Evolutionary conservation across 176 grass and related monocot species (phyloP).

Genomic region (Oryza glumipatula): DNA sequence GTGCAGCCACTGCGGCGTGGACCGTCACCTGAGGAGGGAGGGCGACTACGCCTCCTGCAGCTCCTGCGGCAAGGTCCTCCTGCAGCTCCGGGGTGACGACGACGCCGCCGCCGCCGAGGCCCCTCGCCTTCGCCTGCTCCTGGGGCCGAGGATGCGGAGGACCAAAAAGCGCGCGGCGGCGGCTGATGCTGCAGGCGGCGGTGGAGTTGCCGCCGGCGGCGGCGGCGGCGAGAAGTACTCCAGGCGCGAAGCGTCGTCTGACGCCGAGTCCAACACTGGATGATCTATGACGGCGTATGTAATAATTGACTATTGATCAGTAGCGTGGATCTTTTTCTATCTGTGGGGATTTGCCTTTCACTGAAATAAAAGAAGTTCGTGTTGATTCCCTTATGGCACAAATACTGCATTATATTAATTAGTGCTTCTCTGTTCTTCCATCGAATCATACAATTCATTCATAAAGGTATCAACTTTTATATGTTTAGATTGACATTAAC

Average conservation of each 20-base stretch:
- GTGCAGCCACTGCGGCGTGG: slow-evolving; percentile 51
- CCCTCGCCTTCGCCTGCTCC: neutral
- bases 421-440: neutral
- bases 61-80: slow-evolving; percentile 46
- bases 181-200: neutral
- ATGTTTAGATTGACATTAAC: neutral
- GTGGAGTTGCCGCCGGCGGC: neutral
- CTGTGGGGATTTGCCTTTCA: neutral
- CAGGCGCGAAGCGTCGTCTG: slow-evolving; percentile 11
- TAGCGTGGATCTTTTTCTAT: neutral
- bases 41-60: slow-evolving; percentile 39
- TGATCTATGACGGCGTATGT: neutral
- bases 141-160: neutral
- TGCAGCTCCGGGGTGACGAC: neutral
- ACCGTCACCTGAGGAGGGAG: slow-evolving; percentile 32
- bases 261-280: slow-evolving; percentile 31
- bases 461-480: neutral
- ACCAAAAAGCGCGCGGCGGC: neutral
- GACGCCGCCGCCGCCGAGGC: neutral
- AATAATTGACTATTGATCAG: neutral
- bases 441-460: neutral
- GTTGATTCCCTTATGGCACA: neutral
- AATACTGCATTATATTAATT: neutral
- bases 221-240: neutral
- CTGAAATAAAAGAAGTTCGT: neutral